These are phyloP conservation scores for Cryptococcus sp. DNA, from an alignment of 1,284 basidiomycete genomes.

Conservation along the genomic window DNA sequence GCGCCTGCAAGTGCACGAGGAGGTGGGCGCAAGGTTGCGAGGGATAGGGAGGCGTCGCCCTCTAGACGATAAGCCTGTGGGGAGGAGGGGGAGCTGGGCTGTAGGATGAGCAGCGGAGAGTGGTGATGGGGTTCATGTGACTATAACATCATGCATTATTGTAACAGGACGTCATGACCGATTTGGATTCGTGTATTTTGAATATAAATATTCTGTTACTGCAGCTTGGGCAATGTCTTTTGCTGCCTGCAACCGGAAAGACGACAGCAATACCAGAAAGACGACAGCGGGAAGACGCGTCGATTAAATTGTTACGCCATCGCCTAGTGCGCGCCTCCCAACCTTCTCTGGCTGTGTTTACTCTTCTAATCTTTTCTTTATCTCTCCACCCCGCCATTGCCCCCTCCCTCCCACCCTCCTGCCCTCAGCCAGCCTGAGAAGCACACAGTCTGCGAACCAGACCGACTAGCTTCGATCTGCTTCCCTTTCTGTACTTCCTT, in stretches of 20 bases:
- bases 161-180: not conserved
- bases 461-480: not conserved
- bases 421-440: too few relatives aligned
- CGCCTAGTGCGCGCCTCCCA: not conserved
- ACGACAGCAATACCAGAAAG: not conserved
- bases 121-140: not conserved
- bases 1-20: constrained; percentile 61
- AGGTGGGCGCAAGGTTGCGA: constrained; percentile 11
- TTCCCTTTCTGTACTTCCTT: not conserved
- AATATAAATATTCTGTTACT: too few relatives aligned
- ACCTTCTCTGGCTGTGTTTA: too few relatives aligned
- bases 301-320: not conserved
- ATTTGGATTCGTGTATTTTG: too few relatives aligned
- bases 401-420: too few relatives aligned
- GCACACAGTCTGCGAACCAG: not conserved
- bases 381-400: too few relatives aligned
- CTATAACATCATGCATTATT: constrained; percentile 9
- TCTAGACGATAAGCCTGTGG: constrained; percentile 22
- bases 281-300: not conserved
- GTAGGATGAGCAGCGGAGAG: not conserved
- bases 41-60: constrained; percentile 40
- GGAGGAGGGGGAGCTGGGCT: not conserved
- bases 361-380: too few relatives aligned
- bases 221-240: not conserved
- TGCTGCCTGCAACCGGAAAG: too few relatives aligned